Base-by-base conservation (phyloP, 108 stramenopile species). In the Epipyxis sp. region DNA sequence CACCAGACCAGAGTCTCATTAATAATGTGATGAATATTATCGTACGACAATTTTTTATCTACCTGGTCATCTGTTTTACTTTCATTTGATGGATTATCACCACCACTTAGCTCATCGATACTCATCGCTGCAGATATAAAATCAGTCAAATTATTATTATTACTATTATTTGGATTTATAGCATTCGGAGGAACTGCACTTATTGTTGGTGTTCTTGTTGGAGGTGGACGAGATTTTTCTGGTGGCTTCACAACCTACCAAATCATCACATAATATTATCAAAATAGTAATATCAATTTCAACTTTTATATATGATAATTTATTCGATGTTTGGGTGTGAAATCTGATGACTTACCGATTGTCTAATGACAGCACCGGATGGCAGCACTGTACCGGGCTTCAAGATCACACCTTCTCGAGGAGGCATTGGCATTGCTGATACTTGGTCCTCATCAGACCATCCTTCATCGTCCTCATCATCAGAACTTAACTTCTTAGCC, bases 161-260 rank as follows among this genome's bases (percentile, higher is more conserved):
- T 37, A 65, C 6, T 10, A 35, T 13, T 25, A 35, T 29, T 16
- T 65, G 61, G 61, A 65, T 3, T 6, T 13, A 32, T 16, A 65
- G 25, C 34, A 65, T 3, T 3, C 3, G 61, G 3, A 6, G 25
- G 61, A 37, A 29, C 61, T 3, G 61, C 61, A 29, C 30, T 6
- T 6, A 32, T 3, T 13, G 61, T 32, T 29, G 61, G 35, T 65
- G 61, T 10, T 37, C 30, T 32, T 65, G 61, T 16, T 25, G 3
- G 61, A 32, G 27, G 3, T 65, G 61, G 34, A 65, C 35, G 27
- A 37, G 61, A 65, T 37, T 32, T 32, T 65, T 65, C 61, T 10
- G 61, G 61, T 35, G 61, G 61, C 35, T 65, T 65, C 61, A 25
- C 61, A 29, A 65, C 61, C 54, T 57, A 57, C 16, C 54, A 25